Evolutionary conservation across 2,329 filamentous ascomycete species (phyloP).

Genomic region (Paraphaeosphaeria minitans): DNA sequence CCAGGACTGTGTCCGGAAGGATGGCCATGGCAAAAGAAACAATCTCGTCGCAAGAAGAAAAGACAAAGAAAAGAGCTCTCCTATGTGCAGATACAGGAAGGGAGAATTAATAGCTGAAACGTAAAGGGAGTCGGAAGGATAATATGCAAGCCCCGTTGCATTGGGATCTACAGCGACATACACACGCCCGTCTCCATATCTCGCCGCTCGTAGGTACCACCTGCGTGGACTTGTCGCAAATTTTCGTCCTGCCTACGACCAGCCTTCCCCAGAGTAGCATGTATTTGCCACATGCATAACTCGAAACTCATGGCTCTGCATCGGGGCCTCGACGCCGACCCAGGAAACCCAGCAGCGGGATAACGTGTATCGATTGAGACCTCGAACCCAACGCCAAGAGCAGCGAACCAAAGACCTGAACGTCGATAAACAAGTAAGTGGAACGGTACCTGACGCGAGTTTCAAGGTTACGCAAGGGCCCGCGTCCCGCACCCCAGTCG

Average conservation of each 20-base stretch:
- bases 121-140: not conserved
- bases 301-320: not conserved
- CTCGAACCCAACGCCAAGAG: too few species aligned
- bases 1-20: conserved; percentile 9
- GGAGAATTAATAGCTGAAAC: not conserved
- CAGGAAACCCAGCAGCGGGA: not conserved
- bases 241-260: not conserved
- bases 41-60: not conserved
- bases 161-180: not conserved
- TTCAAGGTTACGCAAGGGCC: not conserved
- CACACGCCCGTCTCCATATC: not conserved
- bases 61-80: not conserved
- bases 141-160: not conserved
- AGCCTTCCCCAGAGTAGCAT: not conserved
- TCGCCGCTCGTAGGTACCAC: not conserved
- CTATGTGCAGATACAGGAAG: not conserved
- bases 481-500: not conserved
- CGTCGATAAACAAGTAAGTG: too few species aligned
- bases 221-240: not conserved
- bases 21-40: conserved; percentile 6
- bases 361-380: too few species aligned
- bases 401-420: too few species aligned
- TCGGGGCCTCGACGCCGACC: not conserved
- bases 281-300: not conserved
- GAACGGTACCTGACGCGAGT: not conserved